Base-by-base conservation (phyloP, 2,329 filamentous ascomycete genomes). In the Blumeria graminis region DNA sequence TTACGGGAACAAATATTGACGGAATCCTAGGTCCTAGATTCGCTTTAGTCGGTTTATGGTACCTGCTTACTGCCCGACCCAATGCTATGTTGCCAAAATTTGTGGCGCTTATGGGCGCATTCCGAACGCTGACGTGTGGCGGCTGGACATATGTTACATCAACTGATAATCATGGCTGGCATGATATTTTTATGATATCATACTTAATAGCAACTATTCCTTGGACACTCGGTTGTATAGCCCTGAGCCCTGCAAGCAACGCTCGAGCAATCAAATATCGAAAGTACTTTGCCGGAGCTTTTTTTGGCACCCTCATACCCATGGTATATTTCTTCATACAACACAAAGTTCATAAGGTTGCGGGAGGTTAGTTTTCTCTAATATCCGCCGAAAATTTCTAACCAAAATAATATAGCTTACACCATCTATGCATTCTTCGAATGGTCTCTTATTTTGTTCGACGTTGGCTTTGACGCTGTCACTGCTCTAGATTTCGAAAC, bases 61-160 rank as follows among this genome's bases (percentile, higher is more conserved):
- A 95, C 67, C 75, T 94, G 61, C 73, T 98, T 56, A 94, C 88
- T 36, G 79, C 84, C 59, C 80, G 79, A 63, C 81, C 85, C 3
- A 82, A 84, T 65, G 78, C 79, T 57, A 77, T 74, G 33, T 76
- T 95, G 14, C 87, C 93, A 16, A 88, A 86, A 67, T 81, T 92
- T 60, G 76, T 96, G 59, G 83, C 83, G 50, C 76, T 76, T 43
- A 81, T 86, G 63, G 92, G 92, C 57, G 62, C 95, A 55, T 82
- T 96, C 65, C 81, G 92, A 63, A 95, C 90, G 9, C 71, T 96
- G 58, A 94, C 88, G 3, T 98, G 92, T 66, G 92, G 90, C 63
- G 92, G 92, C 58, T 98, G 92, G 90, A 95, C 92, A 56, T 98
- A 96, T 69, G 81, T 98, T 59, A 98, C 92, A 32, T 96, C 92